A percentile compares a stretch with the other conserved stretches of the same genome.
Conservation (phyloP, 305 asterid species). For the Fraxinus angustifolia region DNA sequence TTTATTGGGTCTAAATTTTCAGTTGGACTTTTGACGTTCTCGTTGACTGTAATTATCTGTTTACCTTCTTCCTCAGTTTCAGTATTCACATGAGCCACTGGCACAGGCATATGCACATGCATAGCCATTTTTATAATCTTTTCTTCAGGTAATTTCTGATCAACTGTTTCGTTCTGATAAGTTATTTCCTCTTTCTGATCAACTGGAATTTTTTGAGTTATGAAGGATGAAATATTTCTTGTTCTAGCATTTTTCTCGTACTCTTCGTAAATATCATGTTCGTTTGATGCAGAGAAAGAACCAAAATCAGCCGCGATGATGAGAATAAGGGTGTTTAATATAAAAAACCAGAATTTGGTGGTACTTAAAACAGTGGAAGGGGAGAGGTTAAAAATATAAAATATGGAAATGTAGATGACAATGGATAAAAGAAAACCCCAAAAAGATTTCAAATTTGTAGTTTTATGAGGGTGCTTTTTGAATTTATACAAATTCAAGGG, state of each 20-base stretch:
- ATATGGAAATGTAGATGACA: slow-evolving; percentile 39
- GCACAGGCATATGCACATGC: background rate
- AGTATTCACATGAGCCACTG: background rate
- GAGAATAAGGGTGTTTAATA: slow-evolving; percentile 58
- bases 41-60: background rate
- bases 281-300: slow-evolving; percentile 34
- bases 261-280: slow-evolving; percentile 19
- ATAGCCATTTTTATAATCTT: slow-evolving; percentile 27
- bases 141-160: slow-evolving; percentile 31
- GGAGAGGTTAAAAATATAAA: slow-evolving; percentile 44
- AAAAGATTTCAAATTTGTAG: slow-evolving; percentile 35
- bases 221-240: slow-evolving; percentile 5
- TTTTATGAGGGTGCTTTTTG: slow-evolving; percentile 20
- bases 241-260: slow-evolving; percentile 16
- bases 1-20: background rate
- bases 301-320: slow-evolving; percentile 52
- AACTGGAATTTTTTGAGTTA: background rate
- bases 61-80: background rate
- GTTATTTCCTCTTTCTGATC: background rate
- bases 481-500: slow-evolving; percentile 24
- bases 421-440: slow-evolving; percentile 37
- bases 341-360: slow-evolving; percentile 63
- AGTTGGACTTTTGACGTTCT: background rate
- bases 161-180: background rate
- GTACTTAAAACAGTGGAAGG: slow-evolving; percentile 43